These are phyloP conservation scores for Fusarium sp. DNA, from an alignment of 2,329 filamentous ascomycete species.

Conservation along the genomic window DNA sequence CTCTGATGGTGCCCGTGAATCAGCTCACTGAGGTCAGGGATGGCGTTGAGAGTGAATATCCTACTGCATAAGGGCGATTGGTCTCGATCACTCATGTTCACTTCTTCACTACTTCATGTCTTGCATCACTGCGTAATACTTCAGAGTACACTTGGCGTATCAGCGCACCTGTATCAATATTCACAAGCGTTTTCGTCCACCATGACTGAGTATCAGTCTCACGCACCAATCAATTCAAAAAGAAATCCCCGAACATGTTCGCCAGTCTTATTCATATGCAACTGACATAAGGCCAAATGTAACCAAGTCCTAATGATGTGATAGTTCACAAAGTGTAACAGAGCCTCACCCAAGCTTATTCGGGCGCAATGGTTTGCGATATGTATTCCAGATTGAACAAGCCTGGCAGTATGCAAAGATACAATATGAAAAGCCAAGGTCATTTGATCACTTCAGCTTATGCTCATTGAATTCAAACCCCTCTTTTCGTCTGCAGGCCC, in stretches of 20 bases:
- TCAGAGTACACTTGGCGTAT: background rate
- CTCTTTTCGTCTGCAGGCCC: background rate
- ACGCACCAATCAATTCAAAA: background rate
- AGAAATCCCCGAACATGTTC: constrained; percentile 2
- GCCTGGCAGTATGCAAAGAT: background rate
- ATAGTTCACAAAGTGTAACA: background rate
- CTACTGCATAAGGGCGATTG: background rate
- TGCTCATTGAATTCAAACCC: background rate
- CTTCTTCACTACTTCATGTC: background rate
- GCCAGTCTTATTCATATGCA: background rate
- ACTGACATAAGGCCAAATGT: background rate
- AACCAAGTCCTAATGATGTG: background rate
- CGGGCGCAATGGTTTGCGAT: background rate
- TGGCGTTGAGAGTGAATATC: background rate
- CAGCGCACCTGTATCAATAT: background rate
- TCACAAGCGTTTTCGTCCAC: background rate
- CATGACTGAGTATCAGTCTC: background rate
- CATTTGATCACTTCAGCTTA: background rate
- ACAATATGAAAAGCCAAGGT: background rate
- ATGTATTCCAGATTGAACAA: background rate
- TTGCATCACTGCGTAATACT: background rate
- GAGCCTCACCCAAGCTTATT: background rate
- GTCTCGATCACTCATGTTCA: background rate
- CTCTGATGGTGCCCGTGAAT: background rate
- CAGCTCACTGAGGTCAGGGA: background rate